Conservation (phyloP, 2,329 filamentous ascomycete genomes). For the Xylaria sp. region DNA sequence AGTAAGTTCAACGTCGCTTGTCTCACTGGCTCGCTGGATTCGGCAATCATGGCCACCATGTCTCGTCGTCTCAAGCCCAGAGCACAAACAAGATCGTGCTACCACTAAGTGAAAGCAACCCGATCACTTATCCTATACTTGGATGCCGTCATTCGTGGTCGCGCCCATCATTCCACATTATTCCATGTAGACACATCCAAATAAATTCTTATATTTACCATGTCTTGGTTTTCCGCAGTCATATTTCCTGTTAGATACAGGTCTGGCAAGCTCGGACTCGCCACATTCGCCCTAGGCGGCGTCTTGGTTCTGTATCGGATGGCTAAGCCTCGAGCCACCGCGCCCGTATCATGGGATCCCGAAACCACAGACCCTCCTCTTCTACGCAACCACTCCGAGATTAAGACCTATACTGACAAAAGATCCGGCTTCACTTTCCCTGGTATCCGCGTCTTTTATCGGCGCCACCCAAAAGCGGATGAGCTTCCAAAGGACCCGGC, state of each 20-base stretch:
- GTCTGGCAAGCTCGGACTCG: slow-evolving; percentile 30
- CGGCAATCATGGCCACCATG: slow-evolving; percentile 12
- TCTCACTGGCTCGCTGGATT: slow-evolving; percentile 11
- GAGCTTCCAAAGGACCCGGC: slow-evolving; percentile 76
- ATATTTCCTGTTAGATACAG: slow-evolving; percentile 16
- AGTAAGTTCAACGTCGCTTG: slow-evolving; percentile 25
- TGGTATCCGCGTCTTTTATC: slow-evolving; percentile 81
- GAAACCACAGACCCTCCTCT: slow-evolving; percentile 75
- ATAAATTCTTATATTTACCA: slow-evolving; percentile 34
- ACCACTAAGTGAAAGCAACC: slow-evolving; percentile 10
- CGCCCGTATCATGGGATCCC: slow-evolving; percentile 46
- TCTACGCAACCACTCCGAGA: slow-evolving; percentile 75
- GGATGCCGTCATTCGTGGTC: not conserved
- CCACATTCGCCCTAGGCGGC: slow-evolving; percentile 31
- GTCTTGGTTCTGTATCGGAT: slow-evolving; percentile 34
- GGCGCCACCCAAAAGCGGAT: slow-evolving; percentile 79
- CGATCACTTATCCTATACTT: slow-evolving; percentile 1
- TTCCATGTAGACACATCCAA: no score
- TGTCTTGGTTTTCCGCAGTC: slow-evolving; percentile 31
- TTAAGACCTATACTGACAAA: slow-evolving; percentile 74
- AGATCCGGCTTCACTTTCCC: slow-evolving; percentile 70
- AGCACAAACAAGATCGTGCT: slow-evolving; percentile 9
- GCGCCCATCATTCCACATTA: not conserved
- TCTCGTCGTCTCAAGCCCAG: slow-evolving; percentile 19
- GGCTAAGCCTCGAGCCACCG: slow-evolving; percentile 34